These are phyloP conservation scores for Fusarium avenaceum DNA, from an alignment of 2,329 filamentous ascomycete species.

Conservation along the genomic window DNA sequence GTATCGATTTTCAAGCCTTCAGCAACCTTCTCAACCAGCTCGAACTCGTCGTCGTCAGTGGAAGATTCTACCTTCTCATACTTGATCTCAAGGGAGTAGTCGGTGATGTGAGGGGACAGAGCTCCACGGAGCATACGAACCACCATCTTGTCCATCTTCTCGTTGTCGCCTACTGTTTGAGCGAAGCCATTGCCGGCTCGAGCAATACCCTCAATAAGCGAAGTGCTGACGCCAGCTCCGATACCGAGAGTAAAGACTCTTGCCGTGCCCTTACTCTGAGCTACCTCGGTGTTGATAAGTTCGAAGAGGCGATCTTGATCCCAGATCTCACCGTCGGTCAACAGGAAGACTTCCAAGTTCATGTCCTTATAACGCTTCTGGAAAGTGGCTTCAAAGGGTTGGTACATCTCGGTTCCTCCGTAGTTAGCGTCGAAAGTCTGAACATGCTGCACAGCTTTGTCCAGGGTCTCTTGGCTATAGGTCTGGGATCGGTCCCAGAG, in stretches of 20 bases:
- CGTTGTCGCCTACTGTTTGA: conserved; percentile 72
- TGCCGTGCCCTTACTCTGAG: conserved; percentile 58
- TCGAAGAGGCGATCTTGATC: conserved; percentile 58
- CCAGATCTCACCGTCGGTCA: conserved; percentile 71
- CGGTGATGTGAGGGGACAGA: conserved; percentile 73
- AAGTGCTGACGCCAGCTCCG: conserved; percentile 63
- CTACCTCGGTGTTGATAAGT: conserved; percentile 60
- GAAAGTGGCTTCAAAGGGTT: conserved; percentile 61
- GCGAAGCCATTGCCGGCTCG: conserved; percentile 69
- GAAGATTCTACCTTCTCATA: conserved; percentile 57
- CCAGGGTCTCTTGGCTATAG: conserved; percentile 61
- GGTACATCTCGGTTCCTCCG: conserved; percentile 68
- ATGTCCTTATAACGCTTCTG: conserved; percentile 59
- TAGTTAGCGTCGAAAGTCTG: conserved; percentile 60
- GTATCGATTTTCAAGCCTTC: conserved; percentile 61
- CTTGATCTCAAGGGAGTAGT: conserved; percentile 74
- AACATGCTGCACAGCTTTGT: conserved; percentile 60
- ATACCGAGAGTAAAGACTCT: conserved; percentile 70
- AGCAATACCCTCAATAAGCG: conserved; percentile 68
- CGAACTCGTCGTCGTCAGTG: conserved; percentile 66
- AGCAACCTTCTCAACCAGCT: conserved; percentile 71
- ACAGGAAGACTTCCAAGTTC: conserved; percentile 66
- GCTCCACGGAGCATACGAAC: conserved; percentile 81
- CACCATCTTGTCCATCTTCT: conserved; percentile 77
- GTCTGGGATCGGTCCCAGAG: conserved; percentile 63